Evolutionary conservation across 768 basidiomycete genomes (phyloP).

Genomic region (Piloderma croceum): DNA sequence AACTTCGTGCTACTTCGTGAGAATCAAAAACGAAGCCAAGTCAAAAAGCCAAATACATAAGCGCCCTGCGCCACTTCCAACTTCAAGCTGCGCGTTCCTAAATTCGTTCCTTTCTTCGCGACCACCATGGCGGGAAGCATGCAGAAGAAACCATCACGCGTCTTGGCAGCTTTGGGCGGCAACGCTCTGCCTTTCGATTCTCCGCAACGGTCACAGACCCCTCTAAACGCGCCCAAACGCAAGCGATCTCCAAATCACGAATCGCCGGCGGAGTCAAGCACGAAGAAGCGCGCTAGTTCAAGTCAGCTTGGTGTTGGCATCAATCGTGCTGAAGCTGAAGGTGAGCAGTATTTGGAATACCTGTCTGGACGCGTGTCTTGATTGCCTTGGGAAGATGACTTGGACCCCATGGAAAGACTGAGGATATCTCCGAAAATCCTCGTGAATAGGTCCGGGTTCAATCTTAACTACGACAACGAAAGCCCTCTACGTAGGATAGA

Average conservation of each 20-base stretch:
- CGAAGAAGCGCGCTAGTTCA: not conserved
- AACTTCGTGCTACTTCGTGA: too few relatives aligned
- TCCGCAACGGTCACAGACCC: not conserved
- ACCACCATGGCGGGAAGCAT: too few relatives aligned
- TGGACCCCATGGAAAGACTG: too few relatives aligned
- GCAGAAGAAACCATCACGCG: constrained; percentile 8
- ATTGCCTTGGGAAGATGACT: too few relatives aligned
- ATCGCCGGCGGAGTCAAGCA: not conserved
- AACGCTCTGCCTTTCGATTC: not conserved
- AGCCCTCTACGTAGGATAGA: constrained; percentile 47
- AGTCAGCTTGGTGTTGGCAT: not conserved
- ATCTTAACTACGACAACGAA: constrained; percentile 45
- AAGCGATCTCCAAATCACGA: not conserved
- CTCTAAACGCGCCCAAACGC: not conserved
- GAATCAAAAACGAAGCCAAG: too few relatives aligned
- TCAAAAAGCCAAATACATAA: too few relatives aligned
- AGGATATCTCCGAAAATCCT: constrained; percentile 6
- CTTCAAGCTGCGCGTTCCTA: too few relatives aligned
- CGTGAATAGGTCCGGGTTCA: constrained; percentile 23
- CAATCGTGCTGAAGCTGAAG: not conserved
- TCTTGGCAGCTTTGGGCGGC: constrained; percentile 11
- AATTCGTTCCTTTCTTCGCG: too few relatives aligned
- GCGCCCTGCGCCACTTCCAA: too few relatives aligned
- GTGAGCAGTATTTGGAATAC: constrained; percentile 4
- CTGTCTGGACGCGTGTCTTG: too few relatives aligned